Conservation (phyloP, 106 monocot species). For the Amphibolis antarctica region DNA sequence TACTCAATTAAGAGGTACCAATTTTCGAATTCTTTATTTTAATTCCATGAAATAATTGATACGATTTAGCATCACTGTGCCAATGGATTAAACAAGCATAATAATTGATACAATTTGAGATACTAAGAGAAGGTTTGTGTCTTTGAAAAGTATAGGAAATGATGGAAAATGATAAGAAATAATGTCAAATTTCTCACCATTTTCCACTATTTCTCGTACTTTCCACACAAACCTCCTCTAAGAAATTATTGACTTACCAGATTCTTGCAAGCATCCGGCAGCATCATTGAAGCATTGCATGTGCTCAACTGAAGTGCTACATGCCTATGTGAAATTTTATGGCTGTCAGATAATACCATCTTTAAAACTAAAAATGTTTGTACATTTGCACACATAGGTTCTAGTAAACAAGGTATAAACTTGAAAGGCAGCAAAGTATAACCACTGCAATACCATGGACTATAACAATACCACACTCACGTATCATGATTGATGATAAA, state of each 20-base stretch:
- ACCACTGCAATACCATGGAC: too few relatives aligned
- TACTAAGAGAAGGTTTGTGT: too few relatives aligned
- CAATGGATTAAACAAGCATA: neutral
- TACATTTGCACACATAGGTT: neutral
- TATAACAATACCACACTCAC: too few relatives aligned
- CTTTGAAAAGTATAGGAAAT: too few relatives aligned
- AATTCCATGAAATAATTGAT: neutral
- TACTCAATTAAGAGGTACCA: neutral
- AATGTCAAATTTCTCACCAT: too few relatives aligned
- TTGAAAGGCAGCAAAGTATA: too few relatives aligned
- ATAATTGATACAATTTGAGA: neutral
- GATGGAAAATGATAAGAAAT: too few relatives aligned
- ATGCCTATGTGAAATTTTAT: constrained; percentile 29
- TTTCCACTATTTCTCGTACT: too few relatives aligned
- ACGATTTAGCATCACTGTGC: neutral
- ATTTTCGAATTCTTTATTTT: neutral
- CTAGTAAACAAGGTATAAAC: neutral
- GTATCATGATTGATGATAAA: too few relatives aligned
- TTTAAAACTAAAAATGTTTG: neutral
- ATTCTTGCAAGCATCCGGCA: constrained; percentile 50
- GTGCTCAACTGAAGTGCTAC: constrained; percentile 48
- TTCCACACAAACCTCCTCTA: too few relatives aligned
- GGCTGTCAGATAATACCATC: neutral
- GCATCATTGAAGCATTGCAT: constrained; percentile 55
- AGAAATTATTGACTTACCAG: constrained; percentile 25